Evolutionary conservation across 306 rosid genomes (phyloP).

Genomic region (Quercus mongolica): DNA sequence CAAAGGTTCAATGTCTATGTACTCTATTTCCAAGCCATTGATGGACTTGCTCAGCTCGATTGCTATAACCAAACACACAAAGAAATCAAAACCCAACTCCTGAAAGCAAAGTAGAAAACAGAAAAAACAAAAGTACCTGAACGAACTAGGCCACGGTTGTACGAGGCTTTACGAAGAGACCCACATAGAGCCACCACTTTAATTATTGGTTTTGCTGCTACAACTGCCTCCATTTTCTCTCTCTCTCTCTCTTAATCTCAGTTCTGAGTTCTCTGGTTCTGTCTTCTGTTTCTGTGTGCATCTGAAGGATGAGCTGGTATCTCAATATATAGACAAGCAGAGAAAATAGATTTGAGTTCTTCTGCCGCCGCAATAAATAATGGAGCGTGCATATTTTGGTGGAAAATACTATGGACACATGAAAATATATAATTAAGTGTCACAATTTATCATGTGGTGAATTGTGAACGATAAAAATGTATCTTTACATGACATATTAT

Average conservation of each 20-base stretch:
- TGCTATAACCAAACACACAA: constrained; percentile 29
- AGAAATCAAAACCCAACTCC: background rate
- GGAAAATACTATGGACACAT: no score
- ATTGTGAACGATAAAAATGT: rapidly evolving
- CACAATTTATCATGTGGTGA: no score
- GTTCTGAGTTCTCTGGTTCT: background rate
- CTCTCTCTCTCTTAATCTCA: background rate
- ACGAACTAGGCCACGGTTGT: constrained; percentile 55
- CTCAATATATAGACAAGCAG: no score
- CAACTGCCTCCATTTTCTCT: constrained; percentile 13
- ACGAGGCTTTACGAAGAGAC: constrained; percentile 59
- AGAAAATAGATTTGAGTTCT: no score
- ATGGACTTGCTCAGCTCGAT: constrained; percentile 45
- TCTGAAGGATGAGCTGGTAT: no score
- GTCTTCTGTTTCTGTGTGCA: no score
- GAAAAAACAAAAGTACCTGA: constrained; percentile 31
- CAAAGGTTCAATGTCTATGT: constrained; percentile 54
- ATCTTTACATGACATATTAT: no score
- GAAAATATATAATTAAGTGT: no score
- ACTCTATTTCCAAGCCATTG: constrained; percentile 53
- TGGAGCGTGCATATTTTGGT: no score
- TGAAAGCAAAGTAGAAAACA: background rate
- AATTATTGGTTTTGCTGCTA: constrained; percentile 26
- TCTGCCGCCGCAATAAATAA: no score
- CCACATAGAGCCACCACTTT: constrained; percentile 63